Conservation (phyloP, 495 filamentous ascomycete genomes). For the Penicillium arizonense region DNA sequence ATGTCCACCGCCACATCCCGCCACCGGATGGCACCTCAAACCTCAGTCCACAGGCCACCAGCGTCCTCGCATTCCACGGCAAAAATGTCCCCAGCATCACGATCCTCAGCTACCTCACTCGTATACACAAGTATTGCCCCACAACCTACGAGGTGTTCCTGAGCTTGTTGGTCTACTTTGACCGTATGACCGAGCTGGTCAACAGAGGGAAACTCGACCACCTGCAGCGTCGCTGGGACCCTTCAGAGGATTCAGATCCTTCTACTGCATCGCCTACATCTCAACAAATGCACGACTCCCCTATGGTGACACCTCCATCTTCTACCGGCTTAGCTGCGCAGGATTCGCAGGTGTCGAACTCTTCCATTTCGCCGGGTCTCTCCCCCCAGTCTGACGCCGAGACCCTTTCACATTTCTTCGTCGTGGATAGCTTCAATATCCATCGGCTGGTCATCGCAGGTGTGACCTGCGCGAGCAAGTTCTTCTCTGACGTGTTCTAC, state of each 20-base stretch:
- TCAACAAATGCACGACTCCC: constrained; percentile 19
- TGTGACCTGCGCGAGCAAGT: constrained; percentile 98
- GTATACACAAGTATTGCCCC: constrained; percentile 98
- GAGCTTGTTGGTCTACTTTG: constrained; percentile 94
- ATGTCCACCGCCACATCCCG: constrained; percentile 68
- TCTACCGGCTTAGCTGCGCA: constrained; percentile 34
- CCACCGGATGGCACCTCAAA: constrained; percentile 60
- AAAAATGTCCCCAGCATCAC: constrained; percentile 98
- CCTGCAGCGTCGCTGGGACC: constrained; percentile 33
- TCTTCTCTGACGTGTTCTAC: constrained; percentile 99
- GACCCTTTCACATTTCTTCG: constrained; percentile 78
- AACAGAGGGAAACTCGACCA: constrained; percentile 64
- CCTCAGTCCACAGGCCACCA: constrained; percentile 77
- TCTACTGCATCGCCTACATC: constrained; percentile 13
- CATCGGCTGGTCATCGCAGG: constrained; percentile 96
- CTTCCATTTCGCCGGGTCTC: constrained; percentile 34
- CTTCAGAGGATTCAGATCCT: constrained; percentile 8
- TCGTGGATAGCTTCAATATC: constrained; percentile 99
- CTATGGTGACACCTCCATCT: constrained; percentile 38
- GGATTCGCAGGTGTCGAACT: constrained; percentile 30
- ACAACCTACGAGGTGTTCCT: constrained; percentile 99
- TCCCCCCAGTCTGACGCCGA: constrained; percentile 52
- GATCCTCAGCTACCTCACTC: constrained; percentile 91
- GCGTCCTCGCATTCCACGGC: constrained; percentile 97
- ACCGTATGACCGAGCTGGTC: constrained; percentile 96